Conservation (phyloP, 2,329 filamentous ascomycete species). For the Parascedosporium putredinis region DNA sequence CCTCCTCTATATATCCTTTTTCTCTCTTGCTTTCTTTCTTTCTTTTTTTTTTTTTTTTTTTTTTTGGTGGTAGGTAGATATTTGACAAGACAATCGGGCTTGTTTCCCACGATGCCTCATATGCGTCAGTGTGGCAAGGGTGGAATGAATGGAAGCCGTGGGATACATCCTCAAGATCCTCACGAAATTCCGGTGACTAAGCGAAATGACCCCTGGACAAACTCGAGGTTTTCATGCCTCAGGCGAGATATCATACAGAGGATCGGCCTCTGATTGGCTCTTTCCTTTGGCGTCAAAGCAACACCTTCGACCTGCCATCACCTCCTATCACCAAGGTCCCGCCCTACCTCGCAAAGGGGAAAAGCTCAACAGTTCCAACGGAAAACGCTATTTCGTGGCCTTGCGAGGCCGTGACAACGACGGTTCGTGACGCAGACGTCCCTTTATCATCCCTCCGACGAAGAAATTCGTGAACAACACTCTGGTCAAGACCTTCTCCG, state of each 20-base stretch:
- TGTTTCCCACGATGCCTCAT: too few relatives aligned
- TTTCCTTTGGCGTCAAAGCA: constrained; percentile 5
- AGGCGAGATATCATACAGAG: background rate
- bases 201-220: too few relatives aligned
- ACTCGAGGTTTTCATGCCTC: constrained; percentile 6
- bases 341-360: background rate
- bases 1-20: background rate
- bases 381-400: background rate
- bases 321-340: constrained; percentile 6
- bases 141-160: too few relatives aligned
- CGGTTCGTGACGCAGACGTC: background rate
- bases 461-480: background rate
- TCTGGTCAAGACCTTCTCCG: background rate
- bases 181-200: too few relatives aligned
- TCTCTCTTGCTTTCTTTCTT: background rate
- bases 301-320: background rate
- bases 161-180: too few relatives aligned
- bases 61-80: too few relatives aligned
- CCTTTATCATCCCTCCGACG: background rate
- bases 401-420: background rate
- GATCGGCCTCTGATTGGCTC: constrained; percentile 4
- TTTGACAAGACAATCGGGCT: too few relatives aligned
- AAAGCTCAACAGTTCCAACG: background rate
- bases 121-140: too few relatives aligned
- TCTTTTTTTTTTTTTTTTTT: background rate